These are phyloP conservation scores for Acacia confusa DNA, from an alignment of 306 rosid genomes.

Conservation along the genomic window DNA sequence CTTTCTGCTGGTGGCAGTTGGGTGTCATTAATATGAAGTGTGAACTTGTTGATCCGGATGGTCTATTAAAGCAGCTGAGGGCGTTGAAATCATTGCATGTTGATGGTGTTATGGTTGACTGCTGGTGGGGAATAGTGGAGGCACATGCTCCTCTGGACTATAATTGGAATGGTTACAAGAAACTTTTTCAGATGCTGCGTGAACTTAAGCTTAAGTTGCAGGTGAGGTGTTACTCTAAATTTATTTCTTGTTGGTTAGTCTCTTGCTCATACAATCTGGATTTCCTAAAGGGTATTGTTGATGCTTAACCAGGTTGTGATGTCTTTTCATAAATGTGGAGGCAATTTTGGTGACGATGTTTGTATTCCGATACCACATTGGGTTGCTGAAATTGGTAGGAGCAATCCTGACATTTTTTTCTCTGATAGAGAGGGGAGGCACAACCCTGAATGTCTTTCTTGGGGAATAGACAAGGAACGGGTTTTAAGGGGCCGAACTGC, in stretches of 20 bases:
- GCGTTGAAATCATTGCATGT: constrained; percentile 75
- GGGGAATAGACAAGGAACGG: constrained; percentile 97
- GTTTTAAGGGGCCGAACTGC: constrained; percentile 96
- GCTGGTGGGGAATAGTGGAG: constrained; percentile 99
- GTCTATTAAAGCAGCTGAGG: constrained; percentile 81
- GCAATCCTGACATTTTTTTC: constrained; percentile 93
- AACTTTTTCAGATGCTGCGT: constrained; percentile 87
- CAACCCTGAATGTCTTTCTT: constrained; percentile 96
- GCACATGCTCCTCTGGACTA: constrained; percentile 94
- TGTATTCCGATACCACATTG: constrained; percentile 96
- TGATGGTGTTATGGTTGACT: constrained; percentile 89
- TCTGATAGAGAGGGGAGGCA: constrained; percentile 95
- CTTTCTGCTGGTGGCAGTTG: constrained; percentile 56
- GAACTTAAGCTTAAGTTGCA: constrained; percentile 87
- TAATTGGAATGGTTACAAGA: constrained; percentile 95
- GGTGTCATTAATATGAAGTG: constrained; percentile 93
- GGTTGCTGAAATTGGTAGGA: constrained; percentile 97
- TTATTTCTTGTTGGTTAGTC: constrained; percentile 7
- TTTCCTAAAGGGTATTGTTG: constrained; percentile 29
- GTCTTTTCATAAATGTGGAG: constrained; percentile 99
- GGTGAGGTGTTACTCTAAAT: constrained; percentile 46
- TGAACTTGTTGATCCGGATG: constrained; percentile 92
- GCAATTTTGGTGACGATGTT: constrained; percentile 94
- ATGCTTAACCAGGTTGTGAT: constrained; percentile 65
- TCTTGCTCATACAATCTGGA: constrained; percentile 30